Evolutionary conservation across 2,329 filamentous ascomycete species (phyloP).

Genomic region (Beauveria sp.): DNA sequence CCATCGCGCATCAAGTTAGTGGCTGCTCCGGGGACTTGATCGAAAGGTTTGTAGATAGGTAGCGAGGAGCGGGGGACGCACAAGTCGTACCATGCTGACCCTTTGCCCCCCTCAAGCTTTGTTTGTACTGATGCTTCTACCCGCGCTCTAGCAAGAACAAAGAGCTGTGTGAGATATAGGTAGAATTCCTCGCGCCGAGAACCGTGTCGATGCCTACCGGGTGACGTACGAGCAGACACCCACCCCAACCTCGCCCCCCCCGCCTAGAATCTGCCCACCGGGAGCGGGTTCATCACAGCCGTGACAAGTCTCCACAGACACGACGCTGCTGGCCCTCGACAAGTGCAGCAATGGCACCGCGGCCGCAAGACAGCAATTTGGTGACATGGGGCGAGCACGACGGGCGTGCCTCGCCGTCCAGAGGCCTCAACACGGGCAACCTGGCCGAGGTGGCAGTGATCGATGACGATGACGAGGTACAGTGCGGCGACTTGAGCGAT

Average conservation of each 20-base stretch:
- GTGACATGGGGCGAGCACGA: background rate
- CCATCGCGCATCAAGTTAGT: conserved; percentile 6
- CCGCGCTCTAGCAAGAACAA: background rate
- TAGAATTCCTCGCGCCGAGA: background rate
- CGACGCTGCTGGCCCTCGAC: background rate
- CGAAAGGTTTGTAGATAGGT: background rate
- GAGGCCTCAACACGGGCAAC: background rate
- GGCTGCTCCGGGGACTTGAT: background rate
- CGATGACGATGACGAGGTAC: conserved; percentile 31
- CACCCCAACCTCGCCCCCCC: background rate
- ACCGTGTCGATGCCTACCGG: background rate
- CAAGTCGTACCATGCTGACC: background rate
- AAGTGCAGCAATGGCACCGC: background rate
- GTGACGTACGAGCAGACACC: background rate
- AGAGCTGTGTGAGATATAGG: background rate
- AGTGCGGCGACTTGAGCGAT: conserved; percentile 17
- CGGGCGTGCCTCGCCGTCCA: background rate
- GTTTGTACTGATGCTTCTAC: background rate
- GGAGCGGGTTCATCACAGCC: background rate
- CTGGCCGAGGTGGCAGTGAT: conserved; percentile 47
- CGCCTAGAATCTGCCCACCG: background rate
- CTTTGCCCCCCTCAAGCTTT: background rate
- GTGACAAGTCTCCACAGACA: background rate
- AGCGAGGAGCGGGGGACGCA: background rate
- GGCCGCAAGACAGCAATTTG: background rate